Conservation (phyloP, 1,284 basidiomycete genomes). For the Singerocomus inundabilis region DNA sequence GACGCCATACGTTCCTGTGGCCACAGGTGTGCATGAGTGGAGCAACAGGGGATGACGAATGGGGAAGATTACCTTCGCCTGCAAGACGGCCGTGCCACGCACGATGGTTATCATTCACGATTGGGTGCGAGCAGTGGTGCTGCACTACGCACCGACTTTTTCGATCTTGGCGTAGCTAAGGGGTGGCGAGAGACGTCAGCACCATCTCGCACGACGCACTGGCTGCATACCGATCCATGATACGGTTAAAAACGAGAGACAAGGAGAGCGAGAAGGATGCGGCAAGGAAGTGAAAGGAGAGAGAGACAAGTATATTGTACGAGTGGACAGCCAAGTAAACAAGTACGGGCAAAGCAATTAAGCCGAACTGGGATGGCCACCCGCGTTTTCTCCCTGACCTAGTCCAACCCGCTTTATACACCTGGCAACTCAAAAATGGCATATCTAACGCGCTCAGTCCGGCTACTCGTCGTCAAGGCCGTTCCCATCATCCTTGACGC, state of each 20-base stretch:
- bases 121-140: constrained; percentile 9
- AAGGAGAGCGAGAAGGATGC: constrained; percentile 2
- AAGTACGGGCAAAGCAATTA: constrained; percentile 4
- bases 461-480: constrained; percentile 20
- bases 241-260: constrained; percentile 7
- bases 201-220: constrained; percentile 5
- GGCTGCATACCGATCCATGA: constrained; percentile 32
- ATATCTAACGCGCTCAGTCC: neutral
- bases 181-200: constrained; percentile 20
- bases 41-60: neutral
- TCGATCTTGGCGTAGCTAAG: constrained; percentile 66
- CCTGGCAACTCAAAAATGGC: too few relatives aligned
- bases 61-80: constrained; percentile 53
- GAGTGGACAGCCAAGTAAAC: constrained; percentile 19
- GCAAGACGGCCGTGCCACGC: constrained; percentile 25
- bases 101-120: constrained; percentile 17
- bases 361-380: constrained; percentile 14
- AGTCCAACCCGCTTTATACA: neutral
- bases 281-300: neutral
- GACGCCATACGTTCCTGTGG: constrained; percentile 93
- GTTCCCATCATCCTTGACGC: constrained; percentile 12
- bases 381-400: too few relatives aligned
- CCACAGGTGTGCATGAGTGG: constrained; percentile 1
- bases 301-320: neutral
- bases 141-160: constrained; percentile 64